Evolutionary conservation across 1,284 basidiomycete genomes (phyloP).

Genomic region (Wolfiporia cocos): DNA sequence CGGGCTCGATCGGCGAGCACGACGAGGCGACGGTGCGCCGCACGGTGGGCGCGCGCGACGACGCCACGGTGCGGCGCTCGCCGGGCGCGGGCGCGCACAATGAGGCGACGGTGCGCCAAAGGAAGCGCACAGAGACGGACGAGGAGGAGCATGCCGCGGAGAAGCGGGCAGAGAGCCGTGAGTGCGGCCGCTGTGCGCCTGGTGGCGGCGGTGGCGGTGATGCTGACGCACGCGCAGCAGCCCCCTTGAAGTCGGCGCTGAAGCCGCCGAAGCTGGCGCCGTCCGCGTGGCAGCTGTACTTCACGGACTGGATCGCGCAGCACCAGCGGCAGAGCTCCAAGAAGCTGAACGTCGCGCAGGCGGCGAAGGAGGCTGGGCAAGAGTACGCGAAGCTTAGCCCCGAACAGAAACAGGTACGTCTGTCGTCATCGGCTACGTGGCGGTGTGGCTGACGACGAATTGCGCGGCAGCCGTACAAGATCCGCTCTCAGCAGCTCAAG

Average conservation of each 20-base stretch:
- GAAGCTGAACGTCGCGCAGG: conserved; percentile 93
- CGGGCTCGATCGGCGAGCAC: conserved; percentile 53
- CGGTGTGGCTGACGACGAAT: conserved; percentile 12
- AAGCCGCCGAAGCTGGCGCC: conserved; percentile 91
- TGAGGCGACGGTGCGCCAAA: conserved; percentile 64
- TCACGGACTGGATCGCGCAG: conserved; percentile 91
- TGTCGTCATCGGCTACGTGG: conserved; percentile 4
- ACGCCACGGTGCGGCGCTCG: too few relatives aligned
- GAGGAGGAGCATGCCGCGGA: conserved; percentile 30
- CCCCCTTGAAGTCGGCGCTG: conserved; percentile 61
- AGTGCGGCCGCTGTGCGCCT: conserved; percentile 12
- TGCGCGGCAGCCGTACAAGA: conserved; percentile 65
- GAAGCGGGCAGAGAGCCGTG: conserved; percentile 25
- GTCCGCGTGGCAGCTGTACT: conserved; percentile 96
- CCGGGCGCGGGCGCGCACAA: conserved; percentile 56
- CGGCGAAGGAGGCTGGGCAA: conserved; percentile 90
- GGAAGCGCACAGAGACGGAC: conserved; percentile 42
- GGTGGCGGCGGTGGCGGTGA: too few relatives aligned
- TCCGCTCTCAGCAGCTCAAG: conserved; percentile 79
- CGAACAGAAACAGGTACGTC: conserved; percentile 76
- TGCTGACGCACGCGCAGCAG: conserved; percentile 28
- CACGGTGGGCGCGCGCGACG: conserved; percentile 54
- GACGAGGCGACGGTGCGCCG: conserved; percentile 68
- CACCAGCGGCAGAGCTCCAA: conserved; percentile 75
- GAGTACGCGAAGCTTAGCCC: conserved; percentile 79